These are phyloP conservation scores for Guadua angustifolia DNA, from an alignment of 176 grass and related monocot species.

Conservation along the genomic window DNA sequence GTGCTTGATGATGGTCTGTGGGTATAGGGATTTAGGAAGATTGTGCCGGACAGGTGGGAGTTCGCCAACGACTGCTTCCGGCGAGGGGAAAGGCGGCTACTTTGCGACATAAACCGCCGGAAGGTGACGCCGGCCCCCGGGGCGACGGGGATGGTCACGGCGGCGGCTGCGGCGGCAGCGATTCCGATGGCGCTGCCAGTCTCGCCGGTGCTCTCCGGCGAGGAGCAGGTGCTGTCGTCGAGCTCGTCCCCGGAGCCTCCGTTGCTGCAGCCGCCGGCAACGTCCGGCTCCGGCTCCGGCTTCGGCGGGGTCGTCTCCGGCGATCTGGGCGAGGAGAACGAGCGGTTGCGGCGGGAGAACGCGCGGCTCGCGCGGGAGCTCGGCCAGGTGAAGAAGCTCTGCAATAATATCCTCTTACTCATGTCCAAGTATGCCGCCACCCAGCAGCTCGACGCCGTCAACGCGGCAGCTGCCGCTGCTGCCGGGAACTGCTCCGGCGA, in stretches of 20 bases:
- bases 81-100: constrained; percentile 62
- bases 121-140: constrained; percentile 46
- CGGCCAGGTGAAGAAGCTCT: constrained; percentile 82
- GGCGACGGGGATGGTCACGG: neutral
- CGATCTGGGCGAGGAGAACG: constrained; percentile 68
- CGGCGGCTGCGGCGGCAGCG: neutral
- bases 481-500: constrained; percentile 41
- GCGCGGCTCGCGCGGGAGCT: constrained; percentile 66
- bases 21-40: constrained; percentile 76
- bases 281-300: constrained; percentile 42
- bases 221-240: constrained; percentile 78
- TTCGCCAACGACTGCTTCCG: constrained; percentile 87
- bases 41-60: constrained; percentile 84
- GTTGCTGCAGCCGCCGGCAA: neutral
- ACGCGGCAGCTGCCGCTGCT: neutral
- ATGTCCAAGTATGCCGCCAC: constrained; percentile 70
- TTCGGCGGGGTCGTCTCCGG: constrained; percentile 32
- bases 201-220: constrained; percentile 58
- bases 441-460: constrained; percentile 37
- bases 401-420: constrained; percentile 78
- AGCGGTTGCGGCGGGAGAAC: constrained; percentile 69
- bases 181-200: constrained; percentile 62
- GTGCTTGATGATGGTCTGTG: neutral
- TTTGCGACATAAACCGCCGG: constrained; percentile 72
- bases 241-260: constrained; percentile 56